Evolutionary conservation across 495 filamentous ascomycete genomes (phyloP).

Genomic region (Penicillium steckii): DNA sequence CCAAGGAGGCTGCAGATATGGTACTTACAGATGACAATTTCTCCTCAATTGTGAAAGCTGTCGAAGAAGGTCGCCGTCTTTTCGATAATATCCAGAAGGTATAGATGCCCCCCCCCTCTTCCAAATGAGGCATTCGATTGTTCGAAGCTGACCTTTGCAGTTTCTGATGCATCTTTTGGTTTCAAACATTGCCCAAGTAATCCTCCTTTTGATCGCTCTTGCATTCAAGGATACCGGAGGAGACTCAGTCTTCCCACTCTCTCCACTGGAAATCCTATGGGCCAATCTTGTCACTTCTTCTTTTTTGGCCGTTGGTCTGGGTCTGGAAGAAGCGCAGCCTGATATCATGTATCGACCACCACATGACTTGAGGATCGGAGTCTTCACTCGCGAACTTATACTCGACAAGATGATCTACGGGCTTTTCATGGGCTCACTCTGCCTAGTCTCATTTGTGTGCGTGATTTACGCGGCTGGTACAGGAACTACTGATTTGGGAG

Average conservation of each 20-base stretch:
- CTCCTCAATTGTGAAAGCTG: constrained; percentile 69
- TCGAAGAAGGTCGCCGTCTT: constrained; percentile 69
- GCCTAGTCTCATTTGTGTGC: constrained; percentile 66
- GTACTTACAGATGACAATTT: constrained; percentile 90
- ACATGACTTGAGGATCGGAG: constrained; percentile 61
- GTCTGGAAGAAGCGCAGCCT: constrained; percentile 63
- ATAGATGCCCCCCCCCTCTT: too few relatives aligned
- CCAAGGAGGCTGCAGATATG: constrained; percentile 84
- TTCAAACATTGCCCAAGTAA: constrained; percentile 74
- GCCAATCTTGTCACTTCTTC: constrained; percentile 77
- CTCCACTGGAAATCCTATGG: constrained; percentile 75
- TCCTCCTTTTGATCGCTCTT: constrained; percentile 67
- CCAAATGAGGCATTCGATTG: too few relatives aligned
- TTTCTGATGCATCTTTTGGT: constrained; percentile 73
- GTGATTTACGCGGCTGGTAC: constrained; percentile 63
- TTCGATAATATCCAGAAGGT: constrained; percentile 81
- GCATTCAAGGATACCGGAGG: constrained; percentile 64
- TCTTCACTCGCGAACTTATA: constrained; percentile 71
- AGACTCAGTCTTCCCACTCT: constrained; percentile 72
- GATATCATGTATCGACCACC: constrained; percentile 73
- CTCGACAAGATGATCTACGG: constrained; percentile 75
- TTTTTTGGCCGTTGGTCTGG: constrained; percentile 72
- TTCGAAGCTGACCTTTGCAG: constrained; percentile 4
- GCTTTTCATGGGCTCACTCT: constrained; percentile 63
- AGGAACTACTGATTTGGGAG: constrained; percentile 58